Percentiles rank a stretch among this genome's conserved stretches.
Conservation (phyloP, 305 asterid genomes). For the Fraxinus sp. region DNA sequence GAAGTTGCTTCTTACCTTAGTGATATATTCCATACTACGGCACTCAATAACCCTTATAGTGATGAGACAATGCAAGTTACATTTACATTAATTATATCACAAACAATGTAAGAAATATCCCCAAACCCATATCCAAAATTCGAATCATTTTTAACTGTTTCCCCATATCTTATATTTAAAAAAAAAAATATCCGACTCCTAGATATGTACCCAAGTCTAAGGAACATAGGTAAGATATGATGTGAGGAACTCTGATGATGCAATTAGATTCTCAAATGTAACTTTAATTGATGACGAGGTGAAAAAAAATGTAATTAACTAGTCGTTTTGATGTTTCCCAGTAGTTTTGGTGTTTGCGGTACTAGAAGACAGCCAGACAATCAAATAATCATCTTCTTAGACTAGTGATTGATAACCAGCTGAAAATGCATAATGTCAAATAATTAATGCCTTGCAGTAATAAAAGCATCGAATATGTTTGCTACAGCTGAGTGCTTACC, state of each 20-base stretch:
- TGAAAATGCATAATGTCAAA: background rate
- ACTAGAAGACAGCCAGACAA: background rate
- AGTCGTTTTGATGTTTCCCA: background rate
- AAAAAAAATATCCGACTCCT: background rate
- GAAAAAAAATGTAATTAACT: background rate
- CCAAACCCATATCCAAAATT: background rate
- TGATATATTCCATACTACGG: background rate
- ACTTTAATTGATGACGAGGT: background rate
- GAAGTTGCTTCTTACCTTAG: background rate
- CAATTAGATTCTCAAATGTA: background rate
- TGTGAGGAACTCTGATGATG: background rate
- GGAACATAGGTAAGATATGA: background rate
- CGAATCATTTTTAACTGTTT: no score
- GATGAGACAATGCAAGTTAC: background rate
- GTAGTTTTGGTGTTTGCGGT: background rate
- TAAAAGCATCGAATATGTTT: background rate
- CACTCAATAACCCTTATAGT: background rate
- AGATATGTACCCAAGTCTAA: background rate
- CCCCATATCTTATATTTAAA: background rate
- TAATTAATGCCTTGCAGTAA: background rate
- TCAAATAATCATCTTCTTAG: background rate
- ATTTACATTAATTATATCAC: background rate
- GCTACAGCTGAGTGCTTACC: conserved; percentile 43
- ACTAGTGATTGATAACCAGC: background rate
- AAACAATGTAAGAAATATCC: background rate